Percentiles rank a stretch among this genome's conserved stretches.
phyloP scores from a whole-genome alignment of 306 rosid species.

The Quercus ilex region DNA sequence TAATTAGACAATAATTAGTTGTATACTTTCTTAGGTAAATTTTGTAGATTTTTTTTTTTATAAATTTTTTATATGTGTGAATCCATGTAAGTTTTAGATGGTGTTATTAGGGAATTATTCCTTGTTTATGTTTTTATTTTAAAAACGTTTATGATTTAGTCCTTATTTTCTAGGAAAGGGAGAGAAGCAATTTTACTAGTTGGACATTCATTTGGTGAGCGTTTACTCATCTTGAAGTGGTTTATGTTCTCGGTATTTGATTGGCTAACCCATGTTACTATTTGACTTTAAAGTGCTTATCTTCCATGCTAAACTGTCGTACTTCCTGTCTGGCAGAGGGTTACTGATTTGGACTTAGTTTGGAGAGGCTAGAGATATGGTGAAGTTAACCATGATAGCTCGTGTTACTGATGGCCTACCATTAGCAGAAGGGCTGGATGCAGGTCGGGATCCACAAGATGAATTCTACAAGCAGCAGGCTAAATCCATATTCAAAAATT shows the following conservation, averaged over 20 bases:
- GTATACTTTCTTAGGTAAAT: no score
- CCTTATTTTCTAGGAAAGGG: neutral
- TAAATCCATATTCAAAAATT: slow-evolving; percentile 83
- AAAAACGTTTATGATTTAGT: no score
- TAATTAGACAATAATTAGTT: no score
- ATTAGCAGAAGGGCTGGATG: slow-evolving; percentile 87
- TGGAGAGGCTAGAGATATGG: slow-evolving; percentile 47
- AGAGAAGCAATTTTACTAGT: neutral
- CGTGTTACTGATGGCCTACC: slow-evolving; percentile 96
- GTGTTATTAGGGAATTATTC: no score
- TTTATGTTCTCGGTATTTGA: no score
- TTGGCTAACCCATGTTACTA: neutral
- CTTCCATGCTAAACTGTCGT: neutral
- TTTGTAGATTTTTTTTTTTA: no score
- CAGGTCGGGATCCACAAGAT: slow-evolving; percentile 75
- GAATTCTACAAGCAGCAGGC: slow-evolving; percentile 88
- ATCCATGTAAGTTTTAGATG: no score
- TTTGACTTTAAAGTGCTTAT: neutral
- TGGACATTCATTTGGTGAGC: neutral
- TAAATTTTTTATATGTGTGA: no score
- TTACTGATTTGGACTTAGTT: neutral
- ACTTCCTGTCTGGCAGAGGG: neutral
- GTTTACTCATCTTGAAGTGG: neutral
- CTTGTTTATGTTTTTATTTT: no score
- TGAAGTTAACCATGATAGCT: slow-evolving; percentile 91